Evolutionary conservation across 228 moss, liverwort and hornwort genomes (phyloP).

Genomic region (Sphagnum fallax): DNA sequence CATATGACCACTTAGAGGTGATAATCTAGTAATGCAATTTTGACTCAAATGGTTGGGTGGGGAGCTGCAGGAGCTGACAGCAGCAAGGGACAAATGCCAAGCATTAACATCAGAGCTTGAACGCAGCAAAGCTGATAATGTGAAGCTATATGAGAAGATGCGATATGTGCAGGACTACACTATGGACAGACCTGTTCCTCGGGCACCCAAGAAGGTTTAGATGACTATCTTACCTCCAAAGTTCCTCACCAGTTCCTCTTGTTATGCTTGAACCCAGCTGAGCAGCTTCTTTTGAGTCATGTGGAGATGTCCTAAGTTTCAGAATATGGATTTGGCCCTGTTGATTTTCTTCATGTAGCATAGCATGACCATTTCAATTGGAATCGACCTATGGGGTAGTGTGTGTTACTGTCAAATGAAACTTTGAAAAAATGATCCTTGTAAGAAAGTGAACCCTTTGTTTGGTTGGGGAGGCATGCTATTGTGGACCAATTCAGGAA

Average conservation of each 20-base stretch:
- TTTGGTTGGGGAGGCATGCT: too few relatives aligned
- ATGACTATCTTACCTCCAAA: background rate
- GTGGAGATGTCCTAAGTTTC: background rate
- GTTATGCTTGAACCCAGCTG: background rate
- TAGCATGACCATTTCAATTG: too few relatives aligned
- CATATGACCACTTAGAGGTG: too few relatives aligned
- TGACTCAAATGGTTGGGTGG: too few relatives aligned
- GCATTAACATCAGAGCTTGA: slow-evolving; percentile 76
- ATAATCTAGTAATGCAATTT: too few relatives aligned
- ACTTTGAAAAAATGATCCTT: too few relatives aligned
- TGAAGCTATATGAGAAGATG: slow-evolving; percentile 95
- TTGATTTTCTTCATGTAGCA: background rate
- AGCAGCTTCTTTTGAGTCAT: background rate
- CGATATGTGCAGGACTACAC: slow-evolving; percentile 96
- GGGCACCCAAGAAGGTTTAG: slow-evolving; percentile 69
- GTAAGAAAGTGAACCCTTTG: too few relatives aligned
- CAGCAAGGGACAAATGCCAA: slow-evolving; percentile 73
- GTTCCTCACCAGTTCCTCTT: too few relatives aligned
- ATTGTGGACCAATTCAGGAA: too few relatives aligned
- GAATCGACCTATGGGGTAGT: too few relatives aligned
- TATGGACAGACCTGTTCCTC: slow-evolving; percentile 66
- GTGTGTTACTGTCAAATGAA: too few relatives aligned
- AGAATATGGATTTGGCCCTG: background rate
- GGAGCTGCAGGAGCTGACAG: slow-evolving; percentile 55
- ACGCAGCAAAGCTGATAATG: slow-evolving; percentile 86